A percentile compares a stretch with the other conserved stretches of the same genome.
phyloP scores from a whole-genome alignment of 495 filamentous ascomycete genomes.

The Xylaria castorea region DNA sequence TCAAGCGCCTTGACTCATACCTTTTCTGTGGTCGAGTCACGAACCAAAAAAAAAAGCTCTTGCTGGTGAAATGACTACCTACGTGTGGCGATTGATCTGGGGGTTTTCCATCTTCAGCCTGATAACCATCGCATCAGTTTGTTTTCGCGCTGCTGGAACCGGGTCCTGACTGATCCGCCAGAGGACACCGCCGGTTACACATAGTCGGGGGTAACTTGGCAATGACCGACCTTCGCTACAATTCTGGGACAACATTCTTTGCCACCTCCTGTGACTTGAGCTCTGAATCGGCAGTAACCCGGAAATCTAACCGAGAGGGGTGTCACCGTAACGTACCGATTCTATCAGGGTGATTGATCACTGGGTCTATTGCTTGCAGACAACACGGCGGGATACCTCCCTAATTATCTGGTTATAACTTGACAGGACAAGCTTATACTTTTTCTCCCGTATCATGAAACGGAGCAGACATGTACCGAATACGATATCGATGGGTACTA shows the following conservation, averaged over 20 bases:
- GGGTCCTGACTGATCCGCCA: slow-evolving; percentile 1
- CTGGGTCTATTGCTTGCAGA: not conserved
- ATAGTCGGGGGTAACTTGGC: slow-evolving; percentile 1
- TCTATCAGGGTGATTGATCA: not conserved
- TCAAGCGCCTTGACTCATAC: not conserved
- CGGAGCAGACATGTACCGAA: not conserved
- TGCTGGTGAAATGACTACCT: not conserved
- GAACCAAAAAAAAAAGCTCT: not conserved
- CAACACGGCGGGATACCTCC: not conserved
- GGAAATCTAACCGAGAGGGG: not conserved
- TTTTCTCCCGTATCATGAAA: not conserved
- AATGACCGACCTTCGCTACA: not conserved
- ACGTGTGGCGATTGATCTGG: not conserved
- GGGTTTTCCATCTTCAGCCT: not conserved
- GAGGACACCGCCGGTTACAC: slow-evolving; percentile 6
- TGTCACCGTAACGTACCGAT: not conserved
- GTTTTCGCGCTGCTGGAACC: slow-evolving; percentile 2
- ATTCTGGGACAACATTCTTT: not conserved
- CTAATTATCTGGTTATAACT: not conserved
- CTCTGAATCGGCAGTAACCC: not conserved
- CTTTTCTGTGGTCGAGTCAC: not conserved
- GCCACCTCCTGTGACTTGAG: slow-evolving; percentile 4
- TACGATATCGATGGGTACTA: not conserved
- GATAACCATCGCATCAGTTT: not conserved
- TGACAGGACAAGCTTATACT: not conserved